These are phyloP conservation scores for Polygonum aviculare DNA, from an alignment of 148 eudicot genomes.

Conservation along the genomic window DNA sequence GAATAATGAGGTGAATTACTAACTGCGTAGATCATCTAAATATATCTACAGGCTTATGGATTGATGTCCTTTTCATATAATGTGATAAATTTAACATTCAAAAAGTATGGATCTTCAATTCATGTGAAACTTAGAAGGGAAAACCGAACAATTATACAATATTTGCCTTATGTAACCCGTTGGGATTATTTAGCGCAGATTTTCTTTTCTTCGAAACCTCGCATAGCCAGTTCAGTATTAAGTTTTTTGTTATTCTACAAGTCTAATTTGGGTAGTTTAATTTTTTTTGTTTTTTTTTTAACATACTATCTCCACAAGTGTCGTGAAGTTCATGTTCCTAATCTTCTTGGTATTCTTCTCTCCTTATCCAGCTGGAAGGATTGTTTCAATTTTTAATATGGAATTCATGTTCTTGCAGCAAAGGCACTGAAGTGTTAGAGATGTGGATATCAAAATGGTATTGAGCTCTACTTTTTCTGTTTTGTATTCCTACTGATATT, in stretches of 20 bases:
- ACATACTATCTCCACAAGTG: neutral
- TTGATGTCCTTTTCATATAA: neutral
- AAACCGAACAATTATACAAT: neutral
- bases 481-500: neutral
- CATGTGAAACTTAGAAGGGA: neutral
- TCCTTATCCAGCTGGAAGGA: neutral
- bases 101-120: neutral
- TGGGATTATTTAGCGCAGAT: too few relatives aligned
- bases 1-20: neutral
- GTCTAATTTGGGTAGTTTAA: neutral
- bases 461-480: neutral
- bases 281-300: neutral
- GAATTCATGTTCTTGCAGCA: constrained; percentile 20
- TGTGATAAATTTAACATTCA: neutral
- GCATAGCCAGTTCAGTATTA: neutral
- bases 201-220: too few relatives aligned
- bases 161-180: too few relatives aligned
- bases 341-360: neutral
- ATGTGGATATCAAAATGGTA: constrained; percentile 87
- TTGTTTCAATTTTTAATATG: neutral
- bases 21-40: neutral
- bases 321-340: neutral
- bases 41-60: neutral
- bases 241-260: neutral
- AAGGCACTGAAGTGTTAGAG: constrained; percentile 46